Evolutionary conservation across 768 basidiomycete genomes (phyloP).

Genomic region (Rhodotorula toruloides): DNA sequence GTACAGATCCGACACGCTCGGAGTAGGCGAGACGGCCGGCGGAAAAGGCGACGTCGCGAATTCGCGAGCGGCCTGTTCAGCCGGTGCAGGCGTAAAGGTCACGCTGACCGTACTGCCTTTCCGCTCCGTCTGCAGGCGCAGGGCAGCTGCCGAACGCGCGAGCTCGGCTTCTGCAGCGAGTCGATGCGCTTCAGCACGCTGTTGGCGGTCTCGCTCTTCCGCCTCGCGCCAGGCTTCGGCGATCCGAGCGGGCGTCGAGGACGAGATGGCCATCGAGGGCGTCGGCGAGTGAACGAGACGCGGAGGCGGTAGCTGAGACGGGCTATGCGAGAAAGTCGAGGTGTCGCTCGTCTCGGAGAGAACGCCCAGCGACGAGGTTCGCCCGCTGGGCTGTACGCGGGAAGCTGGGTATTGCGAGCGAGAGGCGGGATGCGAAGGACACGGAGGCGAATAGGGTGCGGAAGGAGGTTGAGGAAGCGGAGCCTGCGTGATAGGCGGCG

Average conservation of each 20-base stretch:
- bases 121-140: not conserved
- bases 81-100: not conserved
- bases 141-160: not conserved
- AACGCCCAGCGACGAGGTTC: too few relatives aligned
- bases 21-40: constrained; percentile 2
- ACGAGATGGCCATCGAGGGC: not conserved
- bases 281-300: not conserved
- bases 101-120: constrained; percentile 1
- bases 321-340: not conserved
- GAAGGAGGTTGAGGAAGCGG: too few relatives aligned
- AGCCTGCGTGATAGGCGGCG: too few relatives aligned
- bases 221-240: constrained; percentile 27
- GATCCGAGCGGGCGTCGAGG: constrained; percentile 8
- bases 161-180: constrained; percentile 13
- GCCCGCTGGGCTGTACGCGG: too few relatives aligned
- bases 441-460: too few relatives aligned
- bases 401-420: too few relatives aligned
- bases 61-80: not conserved
- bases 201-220: constrained; percentile 23
- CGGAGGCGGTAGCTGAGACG: not conserved
- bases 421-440: too few relatives aligned
- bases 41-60: not conserved
- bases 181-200: constrained; percentile 23
- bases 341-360: not conserved
- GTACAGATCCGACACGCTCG: not conserved